These are phyloP conservation scores for Ogataea degrootiae DNA, from an alignment of 805 yeast genomes.

Conservation along the genomic window DNA sequence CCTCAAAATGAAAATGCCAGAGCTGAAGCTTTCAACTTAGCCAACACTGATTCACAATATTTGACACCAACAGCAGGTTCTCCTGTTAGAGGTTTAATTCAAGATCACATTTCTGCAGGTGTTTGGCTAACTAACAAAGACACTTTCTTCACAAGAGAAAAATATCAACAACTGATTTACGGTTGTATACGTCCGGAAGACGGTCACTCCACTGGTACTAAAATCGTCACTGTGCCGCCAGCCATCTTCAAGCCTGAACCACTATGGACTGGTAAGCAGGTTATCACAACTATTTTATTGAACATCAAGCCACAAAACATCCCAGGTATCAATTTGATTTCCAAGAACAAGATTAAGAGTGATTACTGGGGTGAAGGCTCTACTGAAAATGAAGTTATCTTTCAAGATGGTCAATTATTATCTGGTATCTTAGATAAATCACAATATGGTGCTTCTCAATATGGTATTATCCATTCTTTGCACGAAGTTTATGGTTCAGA, in stretches of 20 bases:
- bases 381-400: slow-evolving; percentile 77
- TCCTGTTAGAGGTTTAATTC: slow-evolving; percentile 97
- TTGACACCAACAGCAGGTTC: slow-evolving; percentile 98
- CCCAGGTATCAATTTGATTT: slow-evolving; percentile 84
- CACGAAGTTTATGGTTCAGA: slow-evolving; percentile 94
- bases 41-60: slow-evolving; percentile 96
- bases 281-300: slow-evolving; percentile 84
- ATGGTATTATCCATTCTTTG: slow-evolving; percentile 93
- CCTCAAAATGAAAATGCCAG: slow-evolving; percentile 97
- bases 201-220: slow-evolving; percentile 76
- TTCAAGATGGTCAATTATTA: slow-evolving; percentile 80
- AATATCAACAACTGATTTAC: slow-evolving; percentile 89
- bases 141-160: slow-evolving; percentile 82
- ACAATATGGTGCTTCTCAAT: slow-evolving; percentile 96
- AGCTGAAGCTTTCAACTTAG: slow-evolving; percentile 91
- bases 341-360: slow-evolving; percentile 85
- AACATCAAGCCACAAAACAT: slow-evolving; percentile 82
- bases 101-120: slow-evolving; percentile 98
- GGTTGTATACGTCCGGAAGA: slow-evolving; percentile 96
- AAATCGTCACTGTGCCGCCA: slow-evolving; percentile 81
- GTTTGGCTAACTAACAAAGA: slow-evolving; percentile 97
- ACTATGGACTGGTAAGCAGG: slow-evolving; percentile 97
- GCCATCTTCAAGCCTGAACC: slow-evolving; percentile 82
- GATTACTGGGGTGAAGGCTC: slow-evolving; percentile 93
- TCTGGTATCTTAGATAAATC: slow-evolving; percentile 96